These are phyloP conservation scores for Isatis tinctoria DNA, from an alignment of 345 rosid species.

Conservation along the genomic window DNA sequence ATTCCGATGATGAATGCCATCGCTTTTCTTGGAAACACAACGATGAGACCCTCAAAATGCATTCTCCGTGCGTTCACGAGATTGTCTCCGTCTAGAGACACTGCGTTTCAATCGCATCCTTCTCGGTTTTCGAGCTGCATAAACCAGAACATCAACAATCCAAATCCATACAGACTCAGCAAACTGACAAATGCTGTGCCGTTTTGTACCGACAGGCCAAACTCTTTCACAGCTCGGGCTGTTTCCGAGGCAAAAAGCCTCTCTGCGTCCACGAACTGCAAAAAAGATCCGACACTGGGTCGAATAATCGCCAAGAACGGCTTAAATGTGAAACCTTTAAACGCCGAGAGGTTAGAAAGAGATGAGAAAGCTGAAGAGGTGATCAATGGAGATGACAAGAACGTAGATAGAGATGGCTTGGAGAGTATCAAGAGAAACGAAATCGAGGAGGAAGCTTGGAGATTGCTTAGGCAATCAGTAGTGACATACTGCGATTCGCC, in stretches of 20 bases:
- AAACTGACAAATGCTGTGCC: background rate
- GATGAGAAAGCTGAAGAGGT: slow-evolving; percentile 12
- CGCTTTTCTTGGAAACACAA: slow-evolving; percentile 24
- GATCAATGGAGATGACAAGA: slow-evolving; percentile 9
- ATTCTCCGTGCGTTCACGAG: slow-evolving; percentile 24
- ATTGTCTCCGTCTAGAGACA: slow-evolving; percentile 12
- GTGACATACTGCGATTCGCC: slow-evolving; percentile 79
- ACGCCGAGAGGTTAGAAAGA: background rate
- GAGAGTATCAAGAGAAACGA: slow-evolving; percentile 28
- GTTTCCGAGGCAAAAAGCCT: slow-evolving; percentile 15
- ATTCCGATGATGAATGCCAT: slow-evolving; percentile 23
- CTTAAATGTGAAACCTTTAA: slow-evolving; percentile 9
- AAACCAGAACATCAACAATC: slow-evolving; percentile 9
- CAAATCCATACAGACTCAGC: background rate
- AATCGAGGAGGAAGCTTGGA: slow-evolving; percentile 87
- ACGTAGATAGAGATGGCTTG: slow-evolving; percentile 16
- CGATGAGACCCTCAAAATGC: slow-evolving; percentile 24
- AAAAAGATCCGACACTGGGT: background rate
- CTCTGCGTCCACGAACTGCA: slow-evolving; percentile 12
- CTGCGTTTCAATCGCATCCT: background rate
- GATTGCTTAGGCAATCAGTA: slow-evolving; percentile 59
- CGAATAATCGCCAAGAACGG: slow-evolving; percentile 1
- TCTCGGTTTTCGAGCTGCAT: background rate
- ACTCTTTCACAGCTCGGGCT: slow-evolving; percentile 20
- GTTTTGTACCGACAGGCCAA: slow-evolving; percentile 8